A percentile compares a stretch with the other conserved stretches of the same genome.
These are phyloP conservation scores for Deinandra increscens DNA, from an alignment of 129 eudicot genomes.

Conservation along the genomic window DNA sequence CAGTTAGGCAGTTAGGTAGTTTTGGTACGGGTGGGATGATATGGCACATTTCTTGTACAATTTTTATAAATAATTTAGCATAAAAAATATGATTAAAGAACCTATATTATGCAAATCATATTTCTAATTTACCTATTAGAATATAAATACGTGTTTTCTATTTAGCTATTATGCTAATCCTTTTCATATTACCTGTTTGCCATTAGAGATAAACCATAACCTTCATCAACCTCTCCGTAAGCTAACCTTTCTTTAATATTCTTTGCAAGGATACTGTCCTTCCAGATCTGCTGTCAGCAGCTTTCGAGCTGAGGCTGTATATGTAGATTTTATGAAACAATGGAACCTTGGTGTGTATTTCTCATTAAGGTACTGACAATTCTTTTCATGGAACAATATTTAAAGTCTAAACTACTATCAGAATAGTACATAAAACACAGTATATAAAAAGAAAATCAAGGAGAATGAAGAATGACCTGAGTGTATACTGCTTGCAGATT, in stretches of 20 bases:
- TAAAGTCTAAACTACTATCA: conserved; percentile 1
- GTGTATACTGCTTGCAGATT: conserved; percentile 54
- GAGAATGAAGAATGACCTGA: conserved; percentile 13
- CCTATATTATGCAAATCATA: not conserved
- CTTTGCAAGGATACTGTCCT: conserved; percentile 70
- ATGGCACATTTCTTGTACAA: not conserved
- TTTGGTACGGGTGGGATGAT: not conserved
- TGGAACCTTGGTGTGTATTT: conserved; percentile 98
- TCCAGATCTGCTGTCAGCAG: conserved; percentile 75
- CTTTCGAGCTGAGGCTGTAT: conserved; percentile 77
- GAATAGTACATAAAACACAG: not conserved
- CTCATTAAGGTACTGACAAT: conserved; percentile 63
- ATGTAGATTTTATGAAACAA: conserved; percentile 84
- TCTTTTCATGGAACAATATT: not conserved
- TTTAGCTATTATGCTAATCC: not conserved
- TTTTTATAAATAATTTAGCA: not conserved
- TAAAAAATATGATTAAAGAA: not conserved
- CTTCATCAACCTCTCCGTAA: not conserved
- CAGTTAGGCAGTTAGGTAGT: not conserved
- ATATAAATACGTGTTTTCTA: not conserved
- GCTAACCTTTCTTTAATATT: not conserved
- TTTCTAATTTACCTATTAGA: too few relatives aligned
- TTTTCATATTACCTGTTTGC: not conserved
- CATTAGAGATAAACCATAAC: not conserved
- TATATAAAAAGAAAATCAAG: not conserved